These are phyloP conservation scores for Anthoceros angustus DNA, from an alignment of 225 moss, liverwort and hornwort genomes.

Conservation along the genomic window DNA sequence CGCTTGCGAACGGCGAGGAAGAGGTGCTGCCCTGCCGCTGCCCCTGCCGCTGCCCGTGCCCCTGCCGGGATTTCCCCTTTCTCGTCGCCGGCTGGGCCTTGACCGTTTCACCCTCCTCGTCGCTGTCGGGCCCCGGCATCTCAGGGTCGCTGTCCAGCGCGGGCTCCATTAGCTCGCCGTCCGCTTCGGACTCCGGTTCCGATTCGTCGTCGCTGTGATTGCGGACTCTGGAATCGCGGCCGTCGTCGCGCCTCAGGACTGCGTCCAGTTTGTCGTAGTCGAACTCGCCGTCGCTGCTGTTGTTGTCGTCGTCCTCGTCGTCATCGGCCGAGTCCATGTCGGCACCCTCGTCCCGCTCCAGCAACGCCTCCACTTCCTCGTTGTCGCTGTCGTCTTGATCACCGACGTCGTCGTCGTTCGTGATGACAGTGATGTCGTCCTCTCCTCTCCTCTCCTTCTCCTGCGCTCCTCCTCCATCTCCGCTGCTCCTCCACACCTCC, in stretches of 20 bases:
- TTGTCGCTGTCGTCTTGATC: constrained; percentile 29
- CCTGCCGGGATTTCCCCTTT: too few relatives aligned
- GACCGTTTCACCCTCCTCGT: too few relatives aligned
- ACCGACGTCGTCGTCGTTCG: constrained; percentile 17
- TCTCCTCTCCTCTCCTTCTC: neutral
- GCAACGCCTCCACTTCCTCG: constrained; percentile 23
- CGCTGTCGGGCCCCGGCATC: too few relatives aligned
- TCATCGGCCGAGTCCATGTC: constrained; percentile 14
- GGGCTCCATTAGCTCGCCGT: neutral
- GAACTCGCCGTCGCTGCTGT: constrained; percentile 34
- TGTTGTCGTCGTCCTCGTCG: constrained; percentile 24
- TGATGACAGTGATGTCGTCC: constrained; percentile 1
- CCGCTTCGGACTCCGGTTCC: neutral
- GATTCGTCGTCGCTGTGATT: neutral
- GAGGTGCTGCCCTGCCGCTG: too few relatives aligned
- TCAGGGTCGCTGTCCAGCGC: too few relatives aligned
- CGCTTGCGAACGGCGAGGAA: too few relatives aligned
- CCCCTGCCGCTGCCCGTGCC: too few relatives aligned
- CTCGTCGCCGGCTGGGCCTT: too few relatives aligned
- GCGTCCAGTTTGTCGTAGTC: constrained; percentile 61
- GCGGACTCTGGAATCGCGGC: neutral
- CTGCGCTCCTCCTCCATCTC: too few relatives aligned
- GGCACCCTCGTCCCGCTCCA: constrained; percentile 23
- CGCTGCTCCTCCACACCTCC: neutral
- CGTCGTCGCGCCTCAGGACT: constrained; percentile 34